Conservation (phyloP, 768 basidiomycete species). For the Boletus rufocinnamomeus region DNA sequence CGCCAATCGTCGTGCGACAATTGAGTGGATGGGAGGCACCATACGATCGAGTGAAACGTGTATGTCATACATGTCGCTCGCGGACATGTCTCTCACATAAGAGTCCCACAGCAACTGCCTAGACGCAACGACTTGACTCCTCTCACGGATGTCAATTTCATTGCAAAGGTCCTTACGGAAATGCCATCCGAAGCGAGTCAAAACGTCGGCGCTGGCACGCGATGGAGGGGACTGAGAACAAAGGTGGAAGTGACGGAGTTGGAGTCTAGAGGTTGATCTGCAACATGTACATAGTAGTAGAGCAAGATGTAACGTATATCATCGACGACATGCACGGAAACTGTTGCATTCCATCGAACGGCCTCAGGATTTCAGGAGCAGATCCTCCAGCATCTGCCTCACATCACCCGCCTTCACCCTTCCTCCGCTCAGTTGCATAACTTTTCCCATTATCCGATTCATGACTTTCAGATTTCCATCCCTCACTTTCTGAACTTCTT, state of each 20-base stretch:
- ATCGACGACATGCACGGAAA: background rate
- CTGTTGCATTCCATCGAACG: too few relatives aligned
- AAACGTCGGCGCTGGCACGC: slow-evolving; percentile 65
- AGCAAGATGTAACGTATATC: slow-evolving; percentile 1
- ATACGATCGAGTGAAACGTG: slow-evolving; percentile 78
- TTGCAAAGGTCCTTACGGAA: slow-evolving; percentile 68
- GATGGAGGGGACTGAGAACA: slow-evolving; percentile 83
- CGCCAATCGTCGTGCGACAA: slow-evolving; percentile 74
- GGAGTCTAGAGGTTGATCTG: slow-evolving; percentile 8
- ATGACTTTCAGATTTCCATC: slow-evolving; percentile 77
- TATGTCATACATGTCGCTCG: slow-evolving; percentile 37
- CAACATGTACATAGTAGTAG: background rate
- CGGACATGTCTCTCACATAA: background rate
- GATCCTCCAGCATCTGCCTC: slow-evolving; percentile 48
- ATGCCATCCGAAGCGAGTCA: slow-evolving; percentile 62
- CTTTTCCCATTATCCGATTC: slow-evolving; percentile 47
- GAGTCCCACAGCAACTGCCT: slow-evolving; percentile 56
- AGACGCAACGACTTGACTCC: slow-evolving; percentile 81
- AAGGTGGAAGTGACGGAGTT: slow-evolving; percentile 52
- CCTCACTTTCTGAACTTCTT: slow-evolving; percentile 63
- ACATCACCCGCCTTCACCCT: slow-evolving; percentile 71
- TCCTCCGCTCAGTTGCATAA: slow-evolving; percentile 81
- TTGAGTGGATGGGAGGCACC: slow-evolving; percentile 88
- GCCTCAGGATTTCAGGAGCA: slow-evolving; percentile 34
- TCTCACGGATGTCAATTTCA: slow-evolving; percentile 83